These are phyloP conservation scores for Morella rubra DNA, from an alignment of 306 rosid species.

Conservation along the genomic window DNA sequence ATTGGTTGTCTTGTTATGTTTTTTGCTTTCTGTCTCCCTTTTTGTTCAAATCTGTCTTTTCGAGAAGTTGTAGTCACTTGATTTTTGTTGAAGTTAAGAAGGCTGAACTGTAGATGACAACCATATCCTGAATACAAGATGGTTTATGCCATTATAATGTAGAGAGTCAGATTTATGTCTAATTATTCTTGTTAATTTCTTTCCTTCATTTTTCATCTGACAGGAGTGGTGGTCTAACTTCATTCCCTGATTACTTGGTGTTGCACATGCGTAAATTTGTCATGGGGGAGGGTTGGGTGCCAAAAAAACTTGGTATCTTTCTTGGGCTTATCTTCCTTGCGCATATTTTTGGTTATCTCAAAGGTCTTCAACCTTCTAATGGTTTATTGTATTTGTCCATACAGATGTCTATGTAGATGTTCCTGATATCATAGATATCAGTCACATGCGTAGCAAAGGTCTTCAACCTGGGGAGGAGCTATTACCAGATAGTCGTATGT, in stretches of 20 bases:
- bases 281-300: conserved; percentile 96
- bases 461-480: conserved; percentile 79
- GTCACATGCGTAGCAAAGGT: conserved; percentile 86
- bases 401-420: conserved; percentile 96
- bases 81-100: not conserved
- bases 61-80: not conserved
- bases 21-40: not conserved
- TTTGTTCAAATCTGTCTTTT: not conserved
- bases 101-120: not conserved
- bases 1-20: not conserved
- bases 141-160: conserved; percentile 10
- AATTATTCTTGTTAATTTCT: not conserved
- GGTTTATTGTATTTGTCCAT: conserved; percentile 21
- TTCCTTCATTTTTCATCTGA: conserved; percentile 4
- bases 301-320: conserved; percentile 87
- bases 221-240: conserved; percentile 84
- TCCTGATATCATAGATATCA: conserved; percentile 93
- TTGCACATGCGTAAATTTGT: conserved; percentile 95
- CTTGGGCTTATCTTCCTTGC: conserved; percentile 13
- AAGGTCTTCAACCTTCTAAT: not conserved
- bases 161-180: conserved; percentile 18
- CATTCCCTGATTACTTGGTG: conserved; percentile 94
- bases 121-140: not conserved
- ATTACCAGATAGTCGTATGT: conserved; percentile 78
- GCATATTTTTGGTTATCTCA: not conserved